phyloP scores from a whole-genome alignment of 495 filamentous ascomycete genomes.

The Talaromyces proteolyticus region DNA sequence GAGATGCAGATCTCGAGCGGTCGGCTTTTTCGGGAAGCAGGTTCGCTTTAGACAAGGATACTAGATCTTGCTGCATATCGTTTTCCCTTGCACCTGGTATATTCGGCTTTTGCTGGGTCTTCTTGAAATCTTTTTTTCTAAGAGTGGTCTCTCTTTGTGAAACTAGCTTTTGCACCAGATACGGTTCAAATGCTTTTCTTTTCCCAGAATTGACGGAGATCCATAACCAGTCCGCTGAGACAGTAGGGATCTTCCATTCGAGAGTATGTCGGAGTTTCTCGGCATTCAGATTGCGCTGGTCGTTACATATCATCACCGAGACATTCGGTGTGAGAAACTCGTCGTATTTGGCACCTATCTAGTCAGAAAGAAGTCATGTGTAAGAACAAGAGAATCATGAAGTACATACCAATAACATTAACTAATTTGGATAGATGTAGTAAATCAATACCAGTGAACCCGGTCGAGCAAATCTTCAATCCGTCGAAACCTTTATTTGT shows the following conservation, averaged over 20 bases:
- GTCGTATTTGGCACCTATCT: constrained; percentile 59
- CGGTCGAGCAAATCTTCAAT: constrained; percentile 71
- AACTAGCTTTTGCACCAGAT: constrained; percentile 26
- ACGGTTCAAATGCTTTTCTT: constrained; percentile 44
- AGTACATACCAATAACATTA: constrained; percentile 56
- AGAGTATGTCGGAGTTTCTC: constrained; percentile 75
- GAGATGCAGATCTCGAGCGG: neutral
- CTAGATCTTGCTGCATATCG: neutral
- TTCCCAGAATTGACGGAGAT: constrained; percentile 60
- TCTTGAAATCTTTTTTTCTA: neutral
- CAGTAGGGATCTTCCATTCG: constrained; percentile 69
- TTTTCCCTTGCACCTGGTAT: neutral
- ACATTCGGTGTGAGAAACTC: constrained; percentile 62
- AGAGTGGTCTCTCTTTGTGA: constrained; percentile 16
- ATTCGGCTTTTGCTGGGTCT: neutral
- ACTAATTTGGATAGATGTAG: constrained; percentile 75
- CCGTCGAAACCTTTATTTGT: constrained; percentile 48
- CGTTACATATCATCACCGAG: constrained; percentile 63
- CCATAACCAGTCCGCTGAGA: constrained; percentile 78
- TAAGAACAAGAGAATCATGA: neutral
- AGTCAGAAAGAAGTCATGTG: neutral
- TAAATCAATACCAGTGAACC: constrained; percentile 78
- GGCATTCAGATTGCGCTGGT: constrained; percentile 49
- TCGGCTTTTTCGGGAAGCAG: neutral
- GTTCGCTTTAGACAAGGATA: neutral